Evolutionary conservation across 306 rosid species (phyloP).

Genomic region (Vicia sativa): DNA sequence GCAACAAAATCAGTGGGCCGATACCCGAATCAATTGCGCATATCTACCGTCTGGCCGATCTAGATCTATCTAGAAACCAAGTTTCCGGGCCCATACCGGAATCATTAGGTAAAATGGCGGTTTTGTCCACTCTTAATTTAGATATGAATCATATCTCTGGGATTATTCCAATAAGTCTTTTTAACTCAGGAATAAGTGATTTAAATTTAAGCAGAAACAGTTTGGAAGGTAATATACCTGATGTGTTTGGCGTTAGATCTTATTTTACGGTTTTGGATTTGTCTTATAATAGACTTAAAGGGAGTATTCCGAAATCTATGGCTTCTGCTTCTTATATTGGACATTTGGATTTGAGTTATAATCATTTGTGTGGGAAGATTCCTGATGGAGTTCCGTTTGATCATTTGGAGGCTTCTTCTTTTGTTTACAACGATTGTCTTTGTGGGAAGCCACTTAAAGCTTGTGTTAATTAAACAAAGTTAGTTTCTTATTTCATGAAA

Average conservation of each 20-base stretch:
- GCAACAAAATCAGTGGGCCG: conserved; percentile 63
- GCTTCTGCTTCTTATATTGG: conserved; percentile 69
- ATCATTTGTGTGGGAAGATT: conserved; percentile 80
- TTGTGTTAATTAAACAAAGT: conserved; percentile 52
- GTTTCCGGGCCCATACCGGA: conserved; percentile 68
- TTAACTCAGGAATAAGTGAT: conserved; percentile 63
- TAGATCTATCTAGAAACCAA: conserved; percentile 73
- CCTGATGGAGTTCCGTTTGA: conserved; percentile 86
- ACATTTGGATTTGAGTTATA: conserved; percentile 92
- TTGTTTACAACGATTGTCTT: conserved; percentile 74
- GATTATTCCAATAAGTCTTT: conserved; percentile 53
- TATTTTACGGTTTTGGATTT: conserved; percentile 81
- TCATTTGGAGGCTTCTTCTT: conserved; percentile 88
- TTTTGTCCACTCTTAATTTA: conserved; percentile 65
- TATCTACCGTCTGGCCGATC: conserved; percentile 86
- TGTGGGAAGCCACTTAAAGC: conserved; percentile 88
- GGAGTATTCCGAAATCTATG: conserved; percentile 66
- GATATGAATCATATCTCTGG: conserved; percentile 70
- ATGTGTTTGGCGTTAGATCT: conserved; percentile 62
- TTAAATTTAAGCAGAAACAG: conserved; percentile 72
- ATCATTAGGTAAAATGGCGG: conserved; percentile 76
- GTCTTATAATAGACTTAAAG: conserved; percentile 61
- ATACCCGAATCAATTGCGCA: conserved; percentile 58
- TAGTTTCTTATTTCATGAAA: background rate
- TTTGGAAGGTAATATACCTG: conserved; percentile 57